Conservation (phyloP, 345 rosid genomes). For the Firmiana major region DNA sequence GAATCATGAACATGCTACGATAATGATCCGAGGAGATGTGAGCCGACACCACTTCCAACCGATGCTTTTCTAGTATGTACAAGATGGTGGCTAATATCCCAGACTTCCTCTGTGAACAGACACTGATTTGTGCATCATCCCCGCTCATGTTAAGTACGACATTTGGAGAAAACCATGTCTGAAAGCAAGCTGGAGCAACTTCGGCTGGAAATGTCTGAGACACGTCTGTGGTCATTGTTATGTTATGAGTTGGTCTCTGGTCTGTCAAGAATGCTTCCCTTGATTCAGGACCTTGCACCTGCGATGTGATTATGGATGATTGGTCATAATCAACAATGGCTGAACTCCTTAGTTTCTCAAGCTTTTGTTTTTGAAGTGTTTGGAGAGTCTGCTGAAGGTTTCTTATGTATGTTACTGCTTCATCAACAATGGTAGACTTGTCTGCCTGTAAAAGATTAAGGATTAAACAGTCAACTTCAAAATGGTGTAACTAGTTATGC, state of each 20-base stretch:
- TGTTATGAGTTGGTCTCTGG: slow-evolving; percentile 28
- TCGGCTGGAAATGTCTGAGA: slow-evolving; percentile 9
- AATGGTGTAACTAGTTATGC: neutral
- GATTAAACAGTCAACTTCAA: neutral
- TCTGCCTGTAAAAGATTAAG: slow-evolving; percentile 34
- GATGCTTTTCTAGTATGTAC: slow-evolving; percentile 44
- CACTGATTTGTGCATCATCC: slow-evolving; percentile 41
- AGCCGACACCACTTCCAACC: slow-evolving; percentile 47
- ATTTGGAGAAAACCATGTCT: slow-evolving; percentile 54
- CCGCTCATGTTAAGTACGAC: slow-evolving; percentile 48
- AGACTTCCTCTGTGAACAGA: slow-evolving; percentile 39
- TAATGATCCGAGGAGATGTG: slow-evolving; percentile 35
- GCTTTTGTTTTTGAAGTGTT: slow-evolving; percentile 35
- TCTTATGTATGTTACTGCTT: slow-evolving; percentile 46
- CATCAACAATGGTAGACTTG: slow-evolving; percentile 55
- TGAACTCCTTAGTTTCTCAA: slow-evolving; percentile 21
- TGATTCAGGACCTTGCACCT: slow-evolving; percentile 7
- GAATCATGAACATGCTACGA: slow-evolving; percentile 35
- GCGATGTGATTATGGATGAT: slow-evolving; percentile 16
- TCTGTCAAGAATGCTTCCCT: slow-evolving; percentile 28
- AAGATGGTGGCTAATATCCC: slow-evolving; percentile 39
- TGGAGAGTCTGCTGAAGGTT: slow-evolving; percentile 40
- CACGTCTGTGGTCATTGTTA: slow-evolving; percentile 3
- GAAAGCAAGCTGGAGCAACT: slow-evolving; percentile 27
- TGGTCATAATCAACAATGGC: slow-evolving; percentile 12